Evolutionary conservation across 2,329 filamentous ascomycete species (phyloP).

Genomic region (Sordariomycetes sp.): DNA sequence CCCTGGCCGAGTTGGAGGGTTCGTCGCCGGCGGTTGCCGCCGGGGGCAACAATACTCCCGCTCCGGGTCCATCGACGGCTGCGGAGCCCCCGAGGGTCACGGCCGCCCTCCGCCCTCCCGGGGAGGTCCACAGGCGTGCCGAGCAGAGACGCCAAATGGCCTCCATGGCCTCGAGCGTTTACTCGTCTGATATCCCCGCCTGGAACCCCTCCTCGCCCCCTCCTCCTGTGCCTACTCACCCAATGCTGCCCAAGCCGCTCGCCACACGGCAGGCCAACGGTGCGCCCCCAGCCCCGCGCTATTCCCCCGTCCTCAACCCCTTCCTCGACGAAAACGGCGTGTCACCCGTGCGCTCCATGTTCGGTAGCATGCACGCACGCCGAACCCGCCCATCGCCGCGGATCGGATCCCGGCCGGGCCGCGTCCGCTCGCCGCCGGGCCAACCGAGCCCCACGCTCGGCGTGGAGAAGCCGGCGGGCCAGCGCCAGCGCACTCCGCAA

Average conservation of each 20-base stretch:
- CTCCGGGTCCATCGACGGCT: not conserved
- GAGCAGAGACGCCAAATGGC: not conserved
- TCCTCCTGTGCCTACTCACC: not conserved
- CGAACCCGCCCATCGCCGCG: not conserved
- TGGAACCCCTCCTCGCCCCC: not conserved
- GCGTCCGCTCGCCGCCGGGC: slow-evolving; percentile 1
- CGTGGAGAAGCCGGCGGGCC: not conserved
- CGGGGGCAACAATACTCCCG: not conserved
- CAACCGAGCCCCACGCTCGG: slow-evolving; percentile 5
- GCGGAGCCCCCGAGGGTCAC: not conserved
- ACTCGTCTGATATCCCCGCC: not conserved
- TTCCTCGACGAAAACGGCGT: slow-evolving; percentile 3
- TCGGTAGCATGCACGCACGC: not conserved
- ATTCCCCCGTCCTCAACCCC: slow-evolving; percentile 3
- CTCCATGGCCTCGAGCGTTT: slow-evolving; percentile 1
- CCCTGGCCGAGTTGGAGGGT: slow-evolving; percentile 6
- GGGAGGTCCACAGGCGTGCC: slow-evolving; percentile 1
- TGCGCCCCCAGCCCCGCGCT: not conserved
- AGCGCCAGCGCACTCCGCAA: not conserved
- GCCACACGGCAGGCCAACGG: not conserved
- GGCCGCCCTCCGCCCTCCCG: not conserved
- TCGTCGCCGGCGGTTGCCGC: not conserved
- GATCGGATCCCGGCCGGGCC: not conserved
- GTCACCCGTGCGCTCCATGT: not conserved
- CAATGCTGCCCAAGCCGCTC: slow-evolving; percentile 1